Percentiles rank a stretch among this genome's conserved stretches.
phyloP scores from a whole-genome alignment of 768 basidiomycete species.

The Roridomyces roridus region DNA sequence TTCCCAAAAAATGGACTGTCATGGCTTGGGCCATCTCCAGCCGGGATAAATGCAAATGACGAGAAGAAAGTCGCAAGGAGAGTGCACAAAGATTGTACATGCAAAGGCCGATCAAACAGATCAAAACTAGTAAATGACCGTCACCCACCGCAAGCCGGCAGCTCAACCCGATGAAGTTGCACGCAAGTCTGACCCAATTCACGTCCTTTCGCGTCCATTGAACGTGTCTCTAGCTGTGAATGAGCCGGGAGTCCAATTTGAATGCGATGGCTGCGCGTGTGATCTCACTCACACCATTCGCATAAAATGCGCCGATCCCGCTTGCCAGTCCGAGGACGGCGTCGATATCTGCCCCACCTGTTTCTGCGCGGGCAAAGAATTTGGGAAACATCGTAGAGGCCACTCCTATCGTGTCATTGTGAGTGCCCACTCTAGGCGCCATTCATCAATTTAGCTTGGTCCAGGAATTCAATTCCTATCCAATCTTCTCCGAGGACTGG shows the following conservation, averaged over 20 bases:
- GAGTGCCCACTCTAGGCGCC: slow-evolving; percentile 28
- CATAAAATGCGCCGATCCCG: slow-evolving; percentile 91
- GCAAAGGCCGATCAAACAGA: too few species aligned
- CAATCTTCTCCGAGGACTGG: slow-evolving; percentile 95
- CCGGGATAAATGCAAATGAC: slow-evolving; percentile 12
- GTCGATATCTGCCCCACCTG: slow-evolving; percentile 94
- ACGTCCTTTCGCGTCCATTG: slow-evolving; percentile 6
- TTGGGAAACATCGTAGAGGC: slow-evolving; percentile 80
- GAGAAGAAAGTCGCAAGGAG: too few species aligned
- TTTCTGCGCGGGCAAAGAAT: slow-evolving; percentile 92
- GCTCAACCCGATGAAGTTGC: slow-evolving; percentile 69
- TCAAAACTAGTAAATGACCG: too few species aligned
- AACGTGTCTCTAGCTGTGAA: slow-evolving; percentile 58
- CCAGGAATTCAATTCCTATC: slow-evolving; percentile 95
- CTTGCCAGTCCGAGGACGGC: slow-evolving; percentile 69
- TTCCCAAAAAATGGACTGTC: slow-evolving; percentile 75
- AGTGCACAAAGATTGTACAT: too few species aligned
- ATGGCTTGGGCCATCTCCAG: slow-evolving; percentile 47
- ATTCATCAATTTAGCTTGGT: not conserved
- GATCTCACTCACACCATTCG: slow-evolving; percentile 97
- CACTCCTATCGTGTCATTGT: slow-evolving; percentile 95
- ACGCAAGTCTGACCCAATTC: slow-evolving; percentile 44
- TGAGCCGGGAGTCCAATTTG: slow-evolving; percentile 83
- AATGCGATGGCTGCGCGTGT: slow-evolving; percentile 83
- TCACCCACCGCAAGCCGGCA: slow-evolving; percentile 71